These are phyloP conservation scores for Nadsonia commutata DNA, from an alignment of 1,139 yeast genomes.

Conservation along the genomic window DNA sequence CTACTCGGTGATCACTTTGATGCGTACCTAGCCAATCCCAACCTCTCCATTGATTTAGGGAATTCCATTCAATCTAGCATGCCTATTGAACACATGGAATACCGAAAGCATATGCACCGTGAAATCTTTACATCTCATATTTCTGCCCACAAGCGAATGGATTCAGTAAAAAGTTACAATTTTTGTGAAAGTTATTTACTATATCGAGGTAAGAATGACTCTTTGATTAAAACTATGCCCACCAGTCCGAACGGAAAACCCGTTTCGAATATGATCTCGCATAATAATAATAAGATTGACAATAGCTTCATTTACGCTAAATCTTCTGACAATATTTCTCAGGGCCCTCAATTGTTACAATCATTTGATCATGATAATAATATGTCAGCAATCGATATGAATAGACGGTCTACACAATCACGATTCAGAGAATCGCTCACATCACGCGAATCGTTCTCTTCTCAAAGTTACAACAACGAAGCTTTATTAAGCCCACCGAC, in stretches of 20 bases:
- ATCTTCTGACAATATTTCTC: conserved; percentile 1
- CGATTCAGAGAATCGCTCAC: neutral
- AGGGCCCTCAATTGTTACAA: neutral
- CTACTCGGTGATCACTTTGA: conserved; percentile 89
- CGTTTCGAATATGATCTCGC: conserved; percentile 1
- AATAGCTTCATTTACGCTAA: conserved; percentile 5
- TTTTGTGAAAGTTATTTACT: conserved; percentile 16
- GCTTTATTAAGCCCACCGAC: neutral
- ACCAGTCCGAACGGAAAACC: conserved; percentile 4
- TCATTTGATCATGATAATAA: neutral
- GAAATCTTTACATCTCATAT: conserved; percentile 19
- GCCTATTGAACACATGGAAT: neutral
- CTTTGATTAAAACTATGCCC: conserved; percentile 4
- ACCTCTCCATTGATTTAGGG: conserved; percentile 1
- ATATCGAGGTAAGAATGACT: conserved; percentile 12
- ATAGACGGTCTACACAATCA: neutral
- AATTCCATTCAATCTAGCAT: conserved; percentile 1
- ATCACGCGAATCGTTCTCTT: neutral
- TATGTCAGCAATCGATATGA: neutral
- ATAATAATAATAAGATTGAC: conserved; percentile 1
- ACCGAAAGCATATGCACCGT: conserved; percentile 18
- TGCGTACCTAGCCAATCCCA: conserved; percentile 55
- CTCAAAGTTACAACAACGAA: neutral
- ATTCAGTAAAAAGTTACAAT: conserved; percentile 5
- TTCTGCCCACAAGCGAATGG: conserved; percentile 11